Percentiles rank a stretch among this genome's conserved stretches.
These are phyloP conservation scores for Melanogaster broomeanus DNA, from an alignment of 768 basidiomycete genomes.

Conservation along the genomic window DNA sequence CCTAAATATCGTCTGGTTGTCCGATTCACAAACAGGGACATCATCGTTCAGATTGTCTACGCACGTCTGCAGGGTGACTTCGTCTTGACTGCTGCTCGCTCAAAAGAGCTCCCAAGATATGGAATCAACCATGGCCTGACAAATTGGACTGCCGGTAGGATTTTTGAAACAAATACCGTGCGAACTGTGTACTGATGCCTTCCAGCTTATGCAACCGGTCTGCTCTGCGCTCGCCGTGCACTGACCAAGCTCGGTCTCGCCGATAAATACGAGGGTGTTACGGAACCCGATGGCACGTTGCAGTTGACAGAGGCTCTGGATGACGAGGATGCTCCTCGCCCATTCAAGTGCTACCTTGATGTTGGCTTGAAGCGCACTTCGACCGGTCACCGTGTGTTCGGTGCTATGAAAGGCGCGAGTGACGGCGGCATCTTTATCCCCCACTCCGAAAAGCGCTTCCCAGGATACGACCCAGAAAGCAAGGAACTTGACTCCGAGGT, in stretches of 20 bases:
- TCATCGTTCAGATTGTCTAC: constrained; percentile 94
- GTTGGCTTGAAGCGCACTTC: constrained; percentile 98
- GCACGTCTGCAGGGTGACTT: constrained; percentile 98
- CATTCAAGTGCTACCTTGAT: constrained; percentile 99
- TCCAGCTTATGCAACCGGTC: constrained; percentile 93
- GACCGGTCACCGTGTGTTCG: constrained; percentile 96
- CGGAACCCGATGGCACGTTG: constrained; percentile 88
- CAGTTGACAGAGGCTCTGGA: constrained; percentile 82
- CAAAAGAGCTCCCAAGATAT: constrained; percentile 90
- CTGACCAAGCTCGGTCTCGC: constrained; percentile 93
- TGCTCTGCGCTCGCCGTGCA: constrained; percentile 92
- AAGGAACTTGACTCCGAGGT: constrained; percentile 94
- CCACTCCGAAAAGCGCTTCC: constrained; percentile 97
- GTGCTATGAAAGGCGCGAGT: constrained; percentile 97
- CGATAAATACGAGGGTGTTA: constrained; percentile 95
- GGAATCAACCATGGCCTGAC: constrained; percentile 98
- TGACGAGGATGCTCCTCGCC: constrained; percentile 91
- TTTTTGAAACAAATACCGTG: not conserved
- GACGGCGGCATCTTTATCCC: constrained; percentile 98
- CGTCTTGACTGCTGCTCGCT: constrained; percentile 84
- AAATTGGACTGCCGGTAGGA: constrained; percentile 94
- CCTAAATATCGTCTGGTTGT: constrained; percentile 99
- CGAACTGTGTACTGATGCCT: constrained; percentile 1
- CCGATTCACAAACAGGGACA: constrained; percentile 96
- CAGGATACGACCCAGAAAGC: constrained; percentile 90